Evolutionary conservation across 352 stramenopile species (phyloP), one percentile per base, ranked within the genome.

Genomic region (Pythium pyrilobum): DNA sequence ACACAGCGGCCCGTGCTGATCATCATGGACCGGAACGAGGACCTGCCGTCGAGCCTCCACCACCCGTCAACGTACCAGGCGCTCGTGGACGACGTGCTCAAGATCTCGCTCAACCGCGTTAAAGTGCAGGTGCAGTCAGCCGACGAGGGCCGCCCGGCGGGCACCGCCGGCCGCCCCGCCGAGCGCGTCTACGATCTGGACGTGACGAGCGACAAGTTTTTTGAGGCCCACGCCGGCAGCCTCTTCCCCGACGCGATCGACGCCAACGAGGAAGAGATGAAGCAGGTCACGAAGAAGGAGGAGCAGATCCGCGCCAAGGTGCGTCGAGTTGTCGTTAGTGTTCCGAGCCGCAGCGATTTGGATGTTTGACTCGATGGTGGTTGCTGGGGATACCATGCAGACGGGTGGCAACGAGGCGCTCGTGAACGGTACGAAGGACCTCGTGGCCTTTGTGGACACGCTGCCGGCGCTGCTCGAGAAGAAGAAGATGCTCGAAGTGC

Each of bases 1-100:
- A 23, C 28, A 52, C 1, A 43, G 47, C 81, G 96, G 52, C 96
- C 96, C 1, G 81, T 99, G 18, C 56, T 99, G 50, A 93, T 99
- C 33, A 94, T 99, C 51, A 84, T 98, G 72, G 95, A 99, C 69
- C 95, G 97, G 13, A 98, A 97, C 63, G 87, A 97, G 69, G 96
- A 99, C 69, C 74, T 99, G 21, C 84, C 96, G 18, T 97, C 94
- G 36, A 91, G 90, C 44, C 73, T 99, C 40, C 85, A 98, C 65
- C 97, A 99, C 64, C 94, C 89, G 6, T 97, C 90, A 31, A 92
- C 85, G n/a, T 95, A 96, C 52, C 82, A 93, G 56, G 94, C 95
- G 23, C 74, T 99, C 13, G 90, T 99, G 21, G 93, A 99, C 65
- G 97, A 99, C 66, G 81, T 99, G 43, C 72, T 99, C 40, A 88